Percentiles rank a stretch among this genome's conserved stretches.
These are phyloP conservation scores for Colletotrichum abscissum DNA, from an alignment of 2,329 filamentous ascomycete species.

Conservation along the genomic window DNA sequence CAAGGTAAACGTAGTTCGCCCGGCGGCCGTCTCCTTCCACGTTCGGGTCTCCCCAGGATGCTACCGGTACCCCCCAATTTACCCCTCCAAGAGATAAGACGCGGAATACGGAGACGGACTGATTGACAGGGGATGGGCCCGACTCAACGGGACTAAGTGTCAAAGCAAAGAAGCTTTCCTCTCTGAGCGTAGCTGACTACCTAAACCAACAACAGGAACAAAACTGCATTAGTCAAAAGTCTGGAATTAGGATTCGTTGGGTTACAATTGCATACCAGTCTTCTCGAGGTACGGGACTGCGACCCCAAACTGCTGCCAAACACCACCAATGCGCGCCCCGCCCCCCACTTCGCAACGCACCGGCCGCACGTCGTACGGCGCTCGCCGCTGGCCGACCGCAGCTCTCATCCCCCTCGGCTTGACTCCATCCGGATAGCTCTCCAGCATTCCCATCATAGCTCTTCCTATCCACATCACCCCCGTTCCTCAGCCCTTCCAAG, in stretches of 20 bases:
- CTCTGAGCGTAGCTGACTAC: neutral
- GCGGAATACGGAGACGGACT: neutral
- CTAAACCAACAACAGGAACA: neutral
- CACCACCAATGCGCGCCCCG: neutral
- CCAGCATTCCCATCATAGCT: neutral
- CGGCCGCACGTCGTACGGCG: constrained; percentile 35
- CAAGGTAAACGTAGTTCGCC: neutral
- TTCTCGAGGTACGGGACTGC: neutral
- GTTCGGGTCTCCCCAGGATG: neutral
- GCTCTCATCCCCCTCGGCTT: neutral
- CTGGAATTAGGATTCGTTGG: neutral
- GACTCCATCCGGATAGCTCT: constrained; percentile 1
- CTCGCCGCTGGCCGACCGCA: constrained; percentile 35
- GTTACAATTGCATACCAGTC: neutral
- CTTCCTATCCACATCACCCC: neutral
- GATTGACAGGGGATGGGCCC: neutral
- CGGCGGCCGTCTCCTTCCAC: neutral
- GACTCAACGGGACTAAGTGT: neutral
- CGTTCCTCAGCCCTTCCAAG: neutral
- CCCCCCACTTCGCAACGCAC: constrained; percentile 21
- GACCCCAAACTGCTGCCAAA: neutral
- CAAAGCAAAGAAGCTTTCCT: neutral
- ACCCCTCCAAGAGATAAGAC: constrained; percentile 6
- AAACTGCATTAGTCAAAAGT: neutral
- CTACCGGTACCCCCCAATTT: neutral